Evolutionary conservation across 257 asterid genomes (phyloP).

Genomic region (Nicotiana benthamiana): DNA sequence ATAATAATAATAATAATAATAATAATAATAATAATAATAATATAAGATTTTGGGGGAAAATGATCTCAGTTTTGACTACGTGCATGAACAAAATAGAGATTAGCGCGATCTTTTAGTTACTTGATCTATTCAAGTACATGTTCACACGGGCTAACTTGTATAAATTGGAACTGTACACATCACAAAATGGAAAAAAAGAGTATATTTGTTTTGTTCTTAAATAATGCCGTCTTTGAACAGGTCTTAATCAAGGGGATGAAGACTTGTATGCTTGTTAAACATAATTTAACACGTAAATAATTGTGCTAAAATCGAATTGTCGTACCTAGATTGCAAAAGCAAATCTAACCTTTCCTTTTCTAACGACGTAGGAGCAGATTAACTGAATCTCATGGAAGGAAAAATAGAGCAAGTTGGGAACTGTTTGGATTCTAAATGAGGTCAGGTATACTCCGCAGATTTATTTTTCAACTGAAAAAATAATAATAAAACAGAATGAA

Average conservation of each 20-base stretch:
- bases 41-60: not conserved
- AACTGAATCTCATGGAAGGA: constrained; percentile 6
- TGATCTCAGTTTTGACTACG: not conserved
- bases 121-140: not conserved
- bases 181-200: not conserved
- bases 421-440: not conserved
- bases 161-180: not conserved
- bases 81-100: not conserved
- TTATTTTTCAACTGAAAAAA: not conserved
- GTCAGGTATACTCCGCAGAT: not conserved
- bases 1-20: too few species aligned
- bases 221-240: constrained; percentile 23
- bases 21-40: not conserved
- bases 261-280: constrained; percentile 15
- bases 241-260: constrained; percentile 24
- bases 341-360: constrained; percentile 29
- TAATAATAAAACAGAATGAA: not conserved
- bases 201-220: not conserved
- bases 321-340: constrained; percentile 8
- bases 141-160: not conserved
- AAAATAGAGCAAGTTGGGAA: not conserved
- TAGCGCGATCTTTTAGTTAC: not conserved
- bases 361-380: constrained; percentile 21
- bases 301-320: not conserved
- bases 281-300: not conserved